Base-by-base conservation (phyloP, 768 basidiomycete species). In the Leccinum broughii region DNA sequence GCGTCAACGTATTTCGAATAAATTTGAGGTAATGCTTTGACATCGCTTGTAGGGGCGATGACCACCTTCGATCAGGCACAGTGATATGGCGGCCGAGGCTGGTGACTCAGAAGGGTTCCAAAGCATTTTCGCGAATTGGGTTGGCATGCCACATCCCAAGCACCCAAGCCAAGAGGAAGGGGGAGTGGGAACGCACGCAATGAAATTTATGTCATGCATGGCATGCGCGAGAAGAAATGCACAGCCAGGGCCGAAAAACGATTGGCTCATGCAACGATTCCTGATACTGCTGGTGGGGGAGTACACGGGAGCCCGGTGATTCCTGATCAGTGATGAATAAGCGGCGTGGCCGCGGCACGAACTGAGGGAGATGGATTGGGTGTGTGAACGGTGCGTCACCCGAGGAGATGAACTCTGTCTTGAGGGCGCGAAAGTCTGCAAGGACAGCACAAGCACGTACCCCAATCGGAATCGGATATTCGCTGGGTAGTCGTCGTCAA, bases 31-130 rank as follows among this genome's bases (percentile, higher is more conserved):
- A 57, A 68, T 68, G 57, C 55, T 59, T 64, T 61, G 70, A 64
- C 68, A 58, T 74, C 66, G 70, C 66, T 66, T 73, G 63, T 9
- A 55, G 39, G 30, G 44, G 24, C 28, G 41, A 52, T 55, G 56
- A 55, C 49, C 41, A 17, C 41, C 58, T 55, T 62, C 63, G 70
- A 72, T 74, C 73, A 74, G 71, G 71, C 56, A 72, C 71, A 2
- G 44, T 15, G 14, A 13, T 24, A 10, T 9, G 60, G 32, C 51
- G 56, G 59, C 59, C 61, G 60, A 50, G 48, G 14, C 22, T 22
- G 24, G 8, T 50, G 49, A 44, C 48, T 26, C 24, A 13, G 53
- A 68, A 34, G 67, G 56, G 46, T 30, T 39, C 17, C 35, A 48
- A 32, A 35, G 44, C 8, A 20, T 20, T 44, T 24, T 37, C 28